phyloP scores from a whole-genome alignment of 768 basidiomycete species.

The Kwoniella pini region DNA sequence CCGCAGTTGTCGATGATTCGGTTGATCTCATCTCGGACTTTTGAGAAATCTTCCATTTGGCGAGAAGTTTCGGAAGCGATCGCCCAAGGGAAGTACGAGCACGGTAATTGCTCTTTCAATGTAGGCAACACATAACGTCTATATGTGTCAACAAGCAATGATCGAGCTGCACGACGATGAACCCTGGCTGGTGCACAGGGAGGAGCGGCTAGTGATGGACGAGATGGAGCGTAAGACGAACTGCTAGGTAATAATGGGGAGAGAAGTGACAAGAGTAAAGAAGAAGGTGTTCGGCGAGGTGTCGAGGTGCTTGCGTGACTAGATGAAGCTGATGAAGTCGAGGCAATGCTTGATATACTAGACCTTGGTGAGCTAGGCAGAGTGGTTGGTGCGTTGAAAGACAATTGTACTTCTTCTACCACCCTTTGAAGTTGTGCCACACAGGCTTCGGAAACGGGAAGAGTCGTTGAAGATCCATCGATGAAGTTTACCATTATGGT shows the following conservation, averaged over 20 bases:
- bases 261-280: slow-evolving; percentile 50
- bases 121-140: slow-evolving; percentile 50
- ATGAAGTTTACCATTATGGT: slow-evolving; percentile 45
- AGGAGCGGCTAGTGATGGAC: slow-evolving; percentile 17
- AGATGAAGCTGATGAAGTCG: slow-evolving; percentile 20
- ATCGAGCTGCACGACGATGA: slow-evolving; percentile 54
- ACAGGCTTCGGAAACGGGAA: slow-evolving; percentile 40
- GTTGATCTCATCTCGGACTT: slow-evolving; percentile 38
- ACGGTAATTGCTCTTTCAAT: slow-evolving; percentile 45
- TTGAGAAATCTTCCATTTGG: slow-evolving; percentile 39
- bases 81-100: slow-evolving; percentile 48
- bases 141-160: slow-evolving; percentile 54
- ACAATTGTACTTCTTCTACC: slow-evolving; percentile 46
- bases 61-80: slow-evolving; percentile 27
- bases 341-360: slow-evolving; percentile 25
- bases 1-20: slow-evolving; percentile 29
- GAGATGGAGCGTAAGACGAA: not conserved
- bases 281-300: slow-evolving; percentile 38
- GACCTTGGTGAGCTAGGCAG: slow-evolving; percentile 14
- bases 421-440: slow-evolving; percentile 34
- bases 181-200: slow-evolving; percentile 34
- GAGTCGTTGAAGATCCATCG: slow-evolving; percentile 37
- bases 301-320: slow-evolving; percentile 4
- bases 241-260: slow-evolving; percentile 36
- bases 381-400: slow-evolving; percentile 37